Evolutionary conservation across 2,329 filamentous ascomycete species (phyloP).

Genomic region (Fusarium scirpi): DNA sequence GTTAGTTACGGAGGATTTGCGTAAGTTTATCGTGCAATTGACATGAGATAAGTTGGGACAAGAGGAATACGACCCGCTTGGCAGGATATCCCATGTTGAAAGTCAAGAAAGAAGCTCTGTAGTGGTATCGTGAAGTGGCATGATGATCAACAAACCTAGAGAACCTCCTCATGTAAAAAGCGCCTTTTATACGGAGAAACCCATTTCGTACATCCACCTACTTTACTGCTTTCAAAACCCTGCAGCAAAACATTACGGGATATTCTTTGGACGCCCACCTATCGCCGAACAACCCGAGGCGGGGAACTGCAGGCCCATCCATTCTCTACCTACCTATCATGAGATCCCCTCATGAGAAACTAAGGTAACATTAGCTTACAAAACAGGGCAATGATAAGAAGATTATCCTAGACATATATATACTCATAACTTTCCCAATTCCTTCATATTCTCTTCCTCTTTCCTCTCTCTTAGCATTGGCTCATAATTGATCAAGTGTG

Average conservation of each 20-base stretch:
- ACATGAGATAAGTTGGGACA: background rate
- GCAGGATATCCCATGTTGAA: background rate
- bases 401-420: background rate
- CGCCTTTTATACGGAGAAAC: slow-evolving; percentile 1
- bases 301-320: slow-evolving; percentile 7
- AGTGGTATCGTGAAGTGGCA: background rate
- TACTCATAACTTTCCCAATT: background rate
- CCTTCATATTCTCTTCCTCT: background rate
- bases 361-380: background rate
- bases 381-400: background rate
- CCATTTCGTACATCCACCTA: background rate
- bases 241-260: slow-evolving; percentile 7
- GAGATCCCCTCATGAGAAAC: background rate
- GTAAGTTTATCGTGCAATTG: background rate
- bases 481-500: slow-evolving; percentile 2
- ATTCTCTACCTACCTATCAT: slow-evolving; percentile 3
- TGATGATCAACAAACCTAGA: background rate
- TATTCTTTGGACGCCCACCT: slow-evolving; percentile 14
- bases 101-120: background rate
- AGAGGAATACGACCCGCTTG: background rate
- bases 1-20: background rate
- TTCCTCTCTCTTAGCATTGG: background rate
- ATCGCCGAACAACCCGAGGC: slow-evolving; percentile 27
- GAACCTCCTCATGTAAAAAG: background rate
- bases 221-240: slow-evolving; percentile 8